Evolutionary conservation across 2,329 filamentous ascomycete genomes (phyloP).

Genomic region (Aspergillus jensenii): DNA sequence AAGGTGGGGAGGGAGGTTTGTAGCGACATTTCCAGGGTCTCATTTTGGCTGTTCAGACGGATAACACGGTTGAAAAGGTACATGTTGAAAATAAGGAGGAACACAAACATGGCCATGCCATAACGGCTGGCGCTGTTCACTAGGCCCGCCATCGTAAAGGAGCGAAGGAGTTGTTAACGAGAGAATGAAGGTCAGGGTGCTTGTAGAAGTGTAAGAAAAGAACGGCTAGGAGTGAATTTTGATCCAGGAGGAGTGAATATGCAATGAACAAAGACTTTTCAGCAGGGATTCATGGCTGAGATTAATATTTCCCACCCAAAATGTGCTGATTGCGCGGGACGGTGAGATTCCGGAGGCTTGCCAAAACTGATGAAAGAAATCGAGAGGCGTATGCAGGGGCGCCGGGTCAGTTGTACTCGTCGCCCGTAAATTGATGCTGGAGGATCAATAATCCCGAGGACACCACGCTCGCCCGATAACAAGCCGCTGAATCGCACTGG

Average conservation of each 20-base stretch:
- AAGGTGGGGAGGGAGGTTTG: conserved; percentile 5
- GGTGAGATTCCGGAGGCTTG: not conserved
- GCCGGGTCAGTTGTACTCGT: not conserved
- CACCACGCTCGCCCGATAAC: too few species aligned
- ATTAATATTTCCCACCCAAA: not conserved
- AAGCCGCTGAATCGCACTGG: too few species aligned
- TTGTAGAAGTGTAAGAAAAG: not conserved
- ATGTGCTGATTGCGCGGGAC: not conserved
- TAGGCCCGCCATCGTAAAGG: not conserved
- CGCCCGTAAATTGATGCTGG: not conserved
- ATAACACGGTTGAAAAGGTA: conserved; percentile 15
- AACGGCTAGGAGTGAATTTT: not conserved
- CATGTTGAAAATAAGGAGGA: conserved; percentile 14
- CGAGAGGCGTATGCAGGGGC: conserved; percentile 2
- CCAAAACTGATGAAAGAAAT: not conserved
- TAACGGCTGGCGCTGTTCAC: conserved; percentile 9
- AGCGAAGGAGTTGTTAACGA: not conserved
- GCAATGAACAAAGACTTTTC: not conserved
- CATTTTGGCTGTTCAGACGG: conserved; percentile 7
- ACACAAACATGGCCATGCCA: conserved; percentile 4
- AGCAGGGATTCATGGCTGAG: conserved; percentile 1
- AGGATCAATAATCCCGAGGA: too few species aligned
- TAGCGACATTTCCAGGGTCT: conserved; percentile 3
- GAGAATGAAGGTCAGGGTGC: not conserved
- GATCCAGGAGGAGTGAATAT: not conserved